Base-by-base conservation (phyloP, 805 yeast genomes). In the Zygotorulaspora chibaensis region DNA sequence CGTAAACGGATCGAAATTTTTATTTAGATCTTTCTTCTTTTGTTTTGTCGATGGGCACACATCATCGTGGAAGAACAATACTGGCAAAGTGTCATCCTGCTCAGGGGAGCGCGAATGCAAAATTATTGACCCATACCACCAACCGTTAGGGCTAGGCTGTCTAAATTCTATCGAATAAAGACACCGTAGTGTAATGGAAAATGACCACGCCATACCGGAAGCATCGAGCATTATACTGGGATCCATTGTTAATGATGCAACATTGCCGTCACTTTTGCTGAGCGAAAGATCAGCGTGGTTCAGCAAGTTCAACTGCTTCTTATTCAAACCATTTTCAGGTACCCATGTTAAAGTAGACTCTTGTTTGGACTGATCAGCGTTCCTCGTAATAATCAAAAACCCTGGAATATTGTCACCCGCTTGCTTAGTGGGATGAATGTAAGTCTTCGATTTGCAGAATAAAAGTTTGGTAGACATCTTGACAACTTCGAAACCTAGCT, bases 61-160 rank as follows among this genome's bases (percentile, higher is more conserved):
- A 45, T 86, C 84, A 60, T 93, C 99, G 65, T 93, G 99, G 70
- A 93, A 90, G 64, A 90, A 93, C 34, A 93, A 58, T 3, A 89
- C 83, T 0, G 98, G 98, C 13, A 88, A 66, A 36, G 81, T 79
- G 45, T 79, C 79, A 35, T 69, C 79, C 27, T 66, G 61, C 17
- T 45, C 69, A 13, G 52, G 52, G 15, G 54, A 50, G 52, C 77
- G 77, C 1, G 91, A 78, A 63, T 87, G 83, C 25, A 93, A 65
- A 1, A 88, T 70, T 12, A 91, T 69, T 0, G 96, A 86, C 0
- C 99, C 99, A 67, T 77, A 80, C 96, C 97, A 91, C 80, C 89
- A 82, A 1, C 90, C 95, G 12, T 80, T 69, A 10, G 67, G 59
- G 2, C 89, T 81, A 5, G 96, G 97, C 2, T 83, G 83, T 43